Evolutionary conservation across 208 protist species (phyloP), one percentile per base, ranked within the genome.

Genomic region (Trypanosoma cruzi): DNA sequence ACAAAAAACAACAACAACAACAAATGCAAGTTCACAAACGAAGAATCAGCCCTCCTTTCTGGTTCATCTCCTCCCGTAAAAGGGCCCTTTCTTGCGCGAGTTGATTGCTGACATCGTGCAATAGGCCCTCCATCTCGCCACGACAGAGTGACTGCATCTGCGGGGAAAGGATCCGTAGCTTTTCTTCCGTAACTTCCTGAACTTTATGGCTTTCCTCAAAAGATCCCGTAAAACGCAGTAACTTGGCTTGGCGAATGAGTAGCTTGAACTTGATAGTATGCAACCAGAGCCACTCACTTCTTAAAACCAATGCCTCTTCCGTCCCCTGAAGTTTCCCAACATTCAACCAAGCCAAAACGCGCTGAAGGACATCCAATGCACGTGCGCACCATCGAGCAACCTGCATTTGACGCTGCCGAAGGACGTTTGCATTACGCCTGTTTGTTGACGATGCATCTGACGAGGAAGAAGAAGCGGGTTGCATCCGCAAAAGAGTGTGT

Each of bases 21-120:
- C n/a, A n/a, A n/a, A n/a, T n/a, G n/a, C n/a, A n/a, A n/a, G n/a
- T 44, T 64, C 44, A 85, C 22, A 74, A 64, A 60, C 70, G 70
- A 31, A 68, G 44, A 31, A 69, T 56, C 40, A 75, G 55, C 6
- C 62, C 57, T 59, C 55, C 31, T 18, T 32, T 50, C n/a, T 69
- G 26, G 6, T 65, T 64, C 37, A 28, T 29, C 28, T 65, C 58
- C 3, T 62, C 49, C 34, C 40, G 58, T 36, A 77, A 50, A 61
- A 59, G 49, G 16, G 36, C 18, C 29, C 53, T 66, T 40, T 77
- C 71, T 28, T 28, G 57, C 29, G 29, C 5, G 2, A 77, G 46
- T 29, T 71, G 71, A 4, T 13, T 11, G 0, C 31, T 36, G 16
- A 69, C 71, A 62, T 77, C 71, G 3, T 55, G 8, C 24, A 77